Evolutionary conservation across 129 eudicot species (phyloP).

Genomic region (Flaveria robusta): DNA sequence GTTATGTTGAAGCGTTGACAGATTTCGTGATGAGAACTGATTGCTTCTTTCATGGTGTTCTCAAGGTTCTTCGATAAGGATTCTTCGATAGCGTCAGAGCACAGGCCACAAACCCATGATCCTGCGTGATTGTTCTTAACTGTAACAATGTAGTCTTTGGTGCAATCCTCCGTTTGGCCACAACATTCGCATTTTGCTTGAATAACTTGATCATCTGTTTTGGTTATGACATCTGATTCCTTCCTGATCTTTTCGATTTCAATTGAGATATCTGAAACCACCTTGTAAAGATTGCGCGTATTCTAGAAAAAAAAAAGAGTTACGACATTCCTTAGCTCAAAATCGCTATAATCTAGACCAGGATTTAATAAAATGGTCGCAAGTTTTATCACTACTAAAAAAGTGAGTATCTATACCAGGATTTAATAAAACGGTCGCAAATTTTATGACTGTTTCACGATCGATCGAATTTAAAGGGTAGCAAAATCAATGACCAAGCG

Average conservation of each 20-base stretch:
- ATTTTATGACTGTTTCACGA: too few species aligned
- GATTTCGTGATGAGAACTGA: constrained; percentile 42
- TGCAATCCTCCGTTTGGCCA: constrained; percentile 69
- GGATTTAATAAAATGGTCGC: too few species aligned
- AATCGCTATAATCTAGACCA: not conserved
- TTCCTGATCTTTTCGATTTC: constrained; percentile 24
- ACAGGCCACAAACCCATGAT: constrained; percentile 73
- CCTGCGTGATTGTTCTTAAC: constrained; percentile 48
- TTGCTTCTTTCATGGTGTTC: constrained; percentile 50
- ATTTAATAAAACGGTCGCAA: too few species aligned
- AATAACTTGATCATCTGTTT: constrained; percentile 36
- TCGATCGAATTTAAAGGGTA: too few species aligned
- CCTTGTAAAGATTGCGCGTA: constrained; percentile 31
- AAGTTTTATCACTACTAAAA: too few species aligned
- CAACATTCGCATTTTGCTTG: constrained; percentile 63
- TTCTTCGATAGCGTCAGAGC: constrained; percentile 68
- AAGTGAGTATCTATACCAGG: too few species aligned
- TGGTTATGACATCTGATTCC: constrained; percentile 31
- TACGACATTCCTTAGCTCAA: not conserved
- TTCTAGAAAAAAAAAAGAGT: not conserved
- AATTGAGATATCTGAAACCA: constrained; percentile 38
- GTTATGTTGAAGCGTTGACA: constrained; percentile 48
- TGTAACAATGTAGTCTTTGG: constrained; percentile 39
- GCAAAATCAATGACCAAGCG: too few species aligned
- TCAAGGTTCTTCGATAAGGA: constrained; percentile 20